phyloP scores from a whole-genome alignment of 768 basidiomycete genomes.

The Lentinula sp. region DNA sequence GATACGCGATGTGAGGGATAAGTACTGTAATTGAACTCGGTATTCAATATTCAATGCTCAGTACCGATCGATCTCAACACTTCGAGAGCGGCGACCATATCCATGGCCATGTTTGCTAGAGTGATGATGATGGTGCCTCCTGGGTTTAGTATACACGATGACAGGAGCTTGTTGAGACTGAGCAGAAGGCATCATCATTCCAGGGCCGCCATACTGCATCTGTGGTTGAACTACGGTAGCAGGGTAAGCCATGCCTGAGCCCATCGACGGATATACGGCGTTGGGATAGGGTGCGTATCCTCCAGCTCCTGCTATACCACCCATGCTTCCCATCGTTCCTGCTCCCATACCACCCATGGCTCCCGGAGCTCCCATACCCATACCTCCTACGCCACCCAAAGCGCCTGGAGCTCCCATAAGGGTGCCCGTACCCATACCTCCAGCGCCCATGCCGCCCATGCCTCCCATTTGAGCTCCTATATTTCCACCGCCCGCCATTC shows the following conservation, averaged over 20 bases:
- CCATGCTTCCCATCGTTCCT: not conserved
- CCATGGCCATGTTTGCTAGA: not conserved
- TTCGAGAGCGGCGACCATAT: not conserved
- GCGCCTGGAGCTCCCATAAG: not conserved
- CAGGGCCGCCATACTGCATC: not conserved
- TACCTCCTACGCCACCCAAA: not conserved
- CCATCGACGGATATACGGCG: not conserved
- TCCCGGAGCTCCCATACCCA: not conserved
- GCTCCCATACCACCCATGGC: not conserved
- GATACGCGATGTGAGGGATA: too few relatives aligned
- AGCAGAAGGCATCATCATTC: not conserved
- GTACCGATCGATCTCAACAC: too few relatives aligned
- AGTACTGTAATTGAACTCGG: too few relatives aligned
- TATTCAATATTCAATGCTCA: not conserved
- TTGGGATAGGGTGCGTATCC: not conserved
- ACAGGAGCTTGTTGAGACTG: not conserved
- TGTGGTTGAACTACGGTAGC: not conserved
- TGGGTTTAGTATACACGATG: not conserved
- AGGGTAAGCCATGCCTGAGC: not conserved
- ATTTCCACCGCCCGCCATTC: not conserved
- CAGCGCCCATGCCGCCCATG: not conserved
- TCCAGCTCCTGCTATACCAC: not conserved
- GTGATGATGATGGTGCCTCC: not conserved
- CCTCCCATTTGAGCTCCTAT: not conserved
- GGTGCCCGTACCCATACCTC: not conserved